Evolutionary conservation across 2,329 filamentous ascomycete species (phyloP).

Genomic region (Epicoccum nigrum): DNA sequence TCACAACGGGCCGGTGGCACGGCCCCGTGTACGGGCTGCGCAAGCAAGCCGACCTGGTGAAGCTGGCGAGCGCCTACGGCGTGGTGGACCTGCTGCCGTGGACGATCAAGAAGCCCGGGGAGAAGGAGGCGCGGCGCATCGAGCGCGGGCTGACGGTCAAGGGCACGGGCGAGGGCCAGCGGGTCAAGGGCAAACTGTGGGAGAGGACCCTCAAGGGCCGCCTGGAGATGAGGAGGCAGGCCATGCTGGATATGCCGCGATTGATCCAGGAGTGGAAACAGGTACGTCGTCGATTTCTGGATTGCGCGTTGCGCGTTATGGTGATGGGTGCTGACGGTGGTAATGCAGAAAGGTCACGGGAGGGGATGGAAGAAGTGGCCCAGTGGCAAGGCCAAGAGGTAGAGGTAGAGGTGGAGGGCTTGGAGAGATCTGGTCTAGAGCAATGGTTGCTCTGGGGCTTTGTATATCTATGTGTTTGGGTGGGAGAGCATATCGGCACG

Average conservation of each 20-base stretch:
- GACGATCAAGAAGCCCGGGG: slow-evolving; percentile 75
- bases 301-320: slow-evolving; percentile 9
- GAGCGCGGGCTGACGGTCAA: slow-evolving; percentile 84
- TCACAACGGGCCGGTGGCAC: slow-evolving; percentile 80
- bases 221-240: slow-evolving; percentile 87
- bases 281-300: slow-evolving; percentile 61
- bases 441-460: neutral
- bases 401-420: slow-evolving; percentile 22
- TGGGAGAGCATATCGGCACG: slow-evolving; percentile 15
- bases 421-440: neutral
- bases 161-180: slow-evolving; percentile 90
- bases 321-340: slow-evolving; percentile 44
- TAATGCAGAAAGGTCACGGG: slow-evolving; percentile 71
- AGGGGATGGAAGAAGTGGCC: slow-evolving; percentile 78
- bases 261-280: slow-evolving; percentile 93
- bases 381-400: slow-evolving; percentile 48
- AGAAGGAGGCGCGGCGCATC: slow-evolving; percentile 71
- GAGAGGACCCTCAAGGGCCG: slow-evolving; percentile 83
- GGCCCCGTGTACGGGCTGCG: slow-evolving; percentile 82
- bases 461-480: slow-evolving; percentile 29
- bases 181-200: slow-evolving; percentile 93
- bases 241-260: slow-evolving; percentile 93
- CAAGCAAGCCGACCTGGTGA: slow-evolving; percentile 88
- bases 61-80: slow-evolving; percentile 78
- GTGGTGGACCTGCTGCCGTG: slow-evolving; percentile 81